Evolutionary conservation across 768 basidiomycete species (phyloP).

Genomic region (Kwoniella shandongensis): DNA sequence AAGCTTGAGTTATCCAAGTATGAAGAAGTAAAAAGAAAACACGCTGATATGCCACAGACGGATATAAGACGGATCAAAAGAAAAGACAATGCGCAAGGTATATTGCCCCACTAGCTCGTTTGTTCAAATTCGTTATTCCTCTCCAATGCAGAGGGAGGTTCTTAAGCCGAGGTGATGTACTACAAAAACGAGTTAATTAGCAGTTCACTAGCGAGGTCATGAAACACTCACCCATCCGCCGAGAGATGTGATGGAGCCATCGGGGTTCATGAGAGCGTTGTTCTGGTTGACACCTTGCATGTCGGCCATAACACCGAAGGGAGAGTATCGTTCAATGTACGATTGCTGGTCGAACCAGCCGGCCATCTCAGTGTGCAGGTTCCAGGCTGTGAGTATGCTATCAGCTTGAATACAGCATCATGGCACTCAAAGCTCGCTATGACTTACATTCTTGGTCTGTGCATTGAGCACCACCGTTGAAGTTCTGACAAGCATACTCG

Average conservation of each 20-base stretch:
- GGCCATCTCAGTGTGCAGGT: constrained; percentile 49
- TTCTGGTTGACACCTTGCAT: constrained; percentile 53
- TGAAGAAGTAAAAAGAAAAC: too few relatives aligned
- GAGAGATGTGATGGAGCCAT: constrained; percentile 48
- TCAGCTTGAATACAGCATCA: neutral
- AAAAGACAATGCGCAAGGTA: too few relatives aligned
- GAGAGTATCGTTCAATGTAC: constrained; percentile 48
- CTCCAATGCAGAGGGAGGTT: neutral
- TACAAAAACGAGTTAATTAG: neutral
- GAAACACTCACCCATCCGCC: constrained; percentile 48
- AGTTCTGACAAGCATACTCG: constrained; percentile 54
- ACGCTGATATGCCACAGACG: too few relatives aligned
- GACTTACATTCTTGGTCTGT: constrained; percentile 38
- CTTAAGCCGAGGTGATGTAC: constrained; percentile 8
- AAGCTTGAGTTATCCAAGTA: too few relatives aligned
- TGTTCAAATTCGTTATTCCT: neutral
- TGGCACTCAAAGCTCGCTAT: neutral
- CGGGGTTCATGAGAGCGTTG: constrained; percentile 51
- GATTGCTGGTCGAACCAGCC: constrained; percentile 50
- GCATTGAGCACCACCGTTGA: constrained; percentile 53
- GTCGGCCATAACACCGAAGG: constrained; percentile 51
- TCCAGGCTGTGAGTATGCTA: constrained; percentile 33
- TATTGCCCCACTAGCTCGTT: neutral
- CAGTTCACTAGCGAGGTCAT: neutral
- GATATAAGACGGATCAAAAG: too few relatives aligned